A percentile compares a stretch with the other conserved stretches of the same genome.
phyloP scores from a whole-genome alignment of 2,329 filamentous ascomycete genomes.

The Phialemoniopsis sp. region DNA sequence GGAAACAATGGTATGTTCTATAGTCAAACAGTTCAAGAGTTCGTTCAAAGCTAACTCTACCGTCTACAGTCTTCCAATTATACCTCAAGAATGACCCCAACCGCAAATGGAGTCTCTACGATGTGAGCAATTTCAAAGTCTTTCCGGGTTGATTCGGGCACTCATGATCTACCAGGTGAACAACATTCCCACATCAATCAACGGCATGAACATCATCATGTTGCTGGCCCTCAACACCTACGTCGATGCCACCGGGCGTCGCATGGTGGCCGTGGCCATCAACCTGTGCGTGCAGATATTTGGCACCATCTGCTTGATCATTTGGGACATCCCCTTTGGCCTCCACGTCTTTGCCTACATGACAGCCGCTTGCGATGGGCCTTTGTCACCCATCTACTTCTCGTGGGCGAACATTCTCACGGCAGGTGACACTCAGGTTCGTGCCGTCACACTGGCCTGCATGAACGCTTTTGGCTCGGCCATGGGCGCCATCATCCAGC shows the following conservation, averaged over 20 bases:
- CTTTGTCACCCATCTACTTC: slow-evolving; percentile 26
- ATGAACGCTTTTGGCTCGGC: slow-evolving; percentile 28
- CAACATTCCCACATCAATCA: slow-evolving; percentile 21
- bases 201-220: slow-evolving; percentile 21
- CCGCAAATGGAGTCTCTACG: slow-evolving; percentile 18
- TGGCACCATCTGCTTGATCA: slow-evolving; percentile 21
- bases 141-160: no score
- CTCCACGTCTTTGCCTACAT: slow-evolving; percentile 26
- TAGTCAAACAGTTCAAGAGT: no score
- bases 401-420: slow-evolving; percentile 28
- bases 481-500: slow-evolving; percentile 22
- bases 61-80: slow-evolving; percentile 16
- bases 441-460: slow-evolving; percentile 25
- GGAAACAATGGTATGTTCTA: slow-evolving; percentile 9
- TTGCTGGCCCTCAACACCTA: slow-evolving; percentile 17
- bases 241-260: slow-evolving; percentile 23
- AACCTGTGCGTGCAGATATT: slow-evolving; percentile 23
- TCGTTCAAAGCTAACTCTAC: no score
- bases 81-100: slow-evolving; percentile 19
- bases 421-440: slow-evolving; percentile 23
- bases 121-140: no score
- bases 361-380: slow-evolving; percentile 26
- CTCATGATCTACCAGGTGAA: slow-evolving; percentile 12
- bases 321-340: slow-evolving; percentile 24
- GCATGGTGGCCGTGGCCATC: slow-evolving; percentile 22